A percentile compares a stretch with the other conserved stretches of the same genome.
phyloP scores from a whole-genome alignment of 306 rosid genomes.

The Lathyrus oleraceus region DNA sequence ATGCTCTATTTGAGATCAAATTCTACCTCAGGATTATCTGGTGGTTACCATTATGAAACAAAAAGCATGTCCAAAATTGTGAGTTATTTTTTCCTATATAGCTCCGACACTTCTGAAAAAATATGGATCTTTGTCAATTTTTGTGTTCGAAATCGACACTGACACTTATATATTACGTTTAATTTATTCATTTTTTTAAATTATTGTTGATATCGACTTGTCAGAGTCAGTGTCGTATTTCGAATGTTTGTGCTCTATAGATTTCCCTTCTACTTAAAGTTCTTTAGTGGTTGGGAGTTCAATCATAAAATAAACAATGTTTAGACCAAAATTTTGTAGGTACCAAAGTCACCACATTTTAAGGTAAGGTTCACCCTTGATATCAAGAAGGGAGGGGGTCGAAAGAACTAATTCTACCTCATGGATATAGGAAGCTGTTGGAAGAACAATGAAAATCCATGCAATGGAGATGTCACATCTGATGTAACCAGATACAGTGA shows the following conservation, averaged over 20 bases:
- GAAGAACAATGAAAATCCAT: conserved; percentile 60
- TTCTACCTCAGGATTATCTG: conserved; percentile 67
- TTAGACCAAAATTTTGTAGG: neutral
- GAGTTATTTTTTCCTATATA: conserved; percentile 30
- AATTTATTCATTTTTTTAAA: too few species aligned
- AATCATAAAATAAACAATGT: too few species aligned
- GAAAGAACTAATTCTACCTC: conserved; percentile 51
- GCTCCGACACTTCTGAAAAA: too few species aligned
- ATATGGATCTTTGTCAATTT: too few species aligned
- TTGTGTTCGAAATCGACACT: too few species aligned
- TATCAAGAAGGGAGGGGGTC: conserved; percentile 48
- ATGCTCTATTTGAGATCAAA: conserved; percentile 78
- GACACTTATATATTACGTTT: too few species aligned
- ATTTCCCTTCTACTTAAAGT: too few species aligned
- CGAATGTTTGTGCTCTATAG: too few species aligned
- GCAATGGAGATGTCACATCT: conserved; percentile 60
- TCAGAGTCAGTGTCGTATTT: too few species aligned
- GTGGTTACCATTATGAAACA: conserved; percentile 72
- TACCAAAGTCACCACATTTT: conserved; percentile 43
- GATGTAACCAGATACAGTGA: conserved; percentile 68
- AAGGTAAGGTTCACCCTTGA: conserved; percentile 44
- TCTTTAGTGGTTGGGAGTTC: too few species aligned
- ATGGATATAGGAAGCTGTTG: conserved; percentile 76
- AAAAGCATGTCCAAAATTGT: conserved; percentile 72
- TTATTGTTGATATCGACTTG: too few species aligned